Evolutionary conservation across 192 early-diverging fungal species (phyloP), one percentile per base, ranked within the genome.

Genomic region (Coemansia sp.): DNA sequence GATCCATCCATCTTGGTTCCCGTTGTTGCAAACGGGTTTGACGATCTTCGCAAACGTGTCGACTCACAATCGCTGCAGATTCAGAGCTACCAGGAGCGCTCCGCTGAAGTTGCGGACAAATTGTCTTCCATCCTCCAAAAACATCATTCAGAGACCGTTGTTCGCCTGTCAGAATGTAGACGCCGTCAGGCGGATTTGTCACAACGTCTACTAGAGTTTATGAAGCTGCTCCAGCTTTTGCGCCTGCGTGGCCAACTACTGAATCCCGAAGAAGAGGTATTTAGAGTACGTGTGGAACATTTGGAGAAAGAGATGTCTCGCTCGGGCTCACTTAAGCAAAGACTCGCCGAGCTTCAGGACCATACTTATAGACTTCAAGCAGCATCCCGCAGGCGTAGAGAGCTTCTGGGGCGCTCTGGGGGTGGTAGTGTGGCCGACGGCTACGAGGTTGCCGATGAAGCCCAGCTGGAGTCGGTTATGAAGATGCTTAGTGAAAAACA

Each of bases 1-100:
- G 95, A 98, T 69, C 89, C 86, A 21, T 82, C 87, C 23, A 92
- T 91, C 48, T 86, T 95, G 85, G 95, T 98, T 1, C 96, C 96
- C 10, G 94, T 92, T 12, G 71, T 95, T 7, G 95, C 94, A 3
- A 84, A 90, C 61, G 94, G 95, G 20, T 98, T 97, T 61, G 92
- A 89, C 6, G 95, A 95, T 59, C 72, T 98, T 15, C 87, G 93
- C 51, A 94, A 93, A 81, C 86, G 96, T 13, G 87, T 93, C 45
- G 87, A 88, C 25, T 77, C 86, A 51, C 95, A 97, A 74, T 82
- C 90, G 9, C 61, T 88, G 26, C 82, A 88, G 63, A 82, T 82
- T 43, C 74, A 89, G 46, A 83, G 85, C 40, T 91, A 94, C 72
- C 77, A 85, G 69, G 85, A 79, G 63, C 93, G 90, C 73, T 73